phyloP scores from a whole-genome alignment of 306 rosid species.

The Malus asiatica region DNA sequence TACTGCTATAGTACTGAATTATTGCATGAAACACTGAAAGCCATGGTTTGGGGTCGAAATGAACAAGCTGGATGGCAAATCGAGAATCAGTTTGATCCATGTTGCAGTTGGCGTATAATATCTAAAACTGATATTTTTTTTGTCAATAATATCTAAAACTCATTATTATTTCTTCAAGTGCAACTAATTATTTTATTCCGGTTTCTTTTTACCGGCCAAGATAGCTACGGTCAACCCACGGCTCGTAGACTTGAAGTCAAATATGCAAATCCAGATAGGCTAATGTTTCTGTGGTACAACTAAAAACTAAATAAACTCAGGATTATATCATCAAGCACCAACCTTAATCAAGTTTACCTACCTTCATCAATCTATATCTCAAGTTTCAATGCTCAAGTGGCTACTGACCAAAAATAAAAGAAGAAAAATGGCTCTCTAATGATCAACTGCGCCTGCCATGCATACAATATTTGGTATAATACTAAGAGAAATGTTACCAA shows the following conservation, averaged over 20 bases:
- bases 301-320: neutral
- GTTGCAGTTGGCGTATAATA: neutral
- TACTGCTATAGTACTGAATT: neutral
- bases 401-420: neutral
- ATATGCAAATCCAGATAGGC: neutral
- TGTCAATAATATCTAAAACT: neutral
- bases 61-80: neutral
- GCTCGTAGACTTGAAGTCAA: slow-evolving; percentile 17
- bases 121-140: neutral
- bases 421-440: neutral
- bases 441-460: neutral
- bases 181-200: neutral
- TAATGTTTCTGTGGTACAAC: slow-evolving; percentile 13
- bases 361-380: slow-evolving; percentile 2
- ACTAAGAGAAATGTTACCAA: too few relatives aligned
- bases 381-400: neutral
- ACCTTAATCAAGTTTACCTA: neutral
- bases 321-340: neutral
- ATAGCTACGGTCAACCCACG: slow-evolving; percentile 25
- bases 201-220: slow-evolving; percentile 38
- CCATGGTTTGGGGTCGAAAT: neutral
- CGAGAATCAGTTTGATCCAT: slow-evolving; percentile 8
- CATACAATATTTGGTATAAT: neutral
- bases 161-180: too few relatives aligned
- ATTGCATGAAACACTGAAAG: slow-evolving; percentile 15